Base-by-base conservation (phyloP, 805 yeast genomes). In the Candida caryicola region DNA sequence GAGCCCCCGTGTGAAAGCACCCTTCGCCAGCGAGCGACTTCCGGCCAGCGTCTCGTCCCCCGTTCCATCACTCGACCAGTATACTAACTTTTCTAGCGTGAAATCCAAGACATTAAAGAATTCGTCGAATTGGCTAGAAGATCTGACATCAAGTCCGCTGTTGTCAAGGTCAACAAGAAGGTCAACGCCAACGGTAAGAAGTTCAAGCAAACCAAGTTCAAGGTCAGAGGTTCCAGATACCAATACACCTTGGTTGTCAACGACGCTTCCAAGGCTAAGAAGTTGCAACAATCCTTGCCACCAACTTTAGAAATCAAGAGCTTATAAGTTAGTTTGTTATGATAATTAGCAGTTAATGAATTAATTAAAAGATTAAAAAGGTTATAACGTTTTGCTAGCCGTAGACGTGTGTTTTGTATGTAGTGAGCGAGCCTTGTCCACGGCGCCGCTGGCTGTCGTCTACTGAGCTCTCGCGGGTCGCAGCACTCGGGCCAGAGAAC, bases 201-300 rank as follows among this genome's bases (percentile, higher is more conserved):
- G 57, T 77, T 78, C 82, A 84, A 85, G 76, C 93, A 85, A 76
- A 89, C 96, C 78, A 93, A 93, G 77, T 93, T 93, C 90, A 93
- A 93, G 86, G 87, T 93, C 66, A 89, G 98, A 82, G 96, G 97
- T 73, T 64, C 96, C 52, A 88, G 79, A 72, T 72, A 85, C 79
- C 82, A 88, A 67, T 93, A 93, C 86, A 93, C 99, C 60, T 79
- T 91, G 73, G 85, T 85, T 59, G 91, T 93, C 64, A 81, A 85
- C 77, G 98, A 93, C 73, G 85, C 88, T 64, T 84, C 87, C 72
- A 90, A 89, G 82, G 98, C 98, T 64, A 82, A 86, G 84, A 93
- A 93, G 81, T 81, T 93, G 76, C 82, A 86, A 67, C 96, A 90
- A 79, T 85, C 98, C 64, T 80, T 93, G 64, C 97, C 98, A 72